Conservation (phyloP, 805 yeast genomes). For the Kodamaea jinghongensis region DNA sequence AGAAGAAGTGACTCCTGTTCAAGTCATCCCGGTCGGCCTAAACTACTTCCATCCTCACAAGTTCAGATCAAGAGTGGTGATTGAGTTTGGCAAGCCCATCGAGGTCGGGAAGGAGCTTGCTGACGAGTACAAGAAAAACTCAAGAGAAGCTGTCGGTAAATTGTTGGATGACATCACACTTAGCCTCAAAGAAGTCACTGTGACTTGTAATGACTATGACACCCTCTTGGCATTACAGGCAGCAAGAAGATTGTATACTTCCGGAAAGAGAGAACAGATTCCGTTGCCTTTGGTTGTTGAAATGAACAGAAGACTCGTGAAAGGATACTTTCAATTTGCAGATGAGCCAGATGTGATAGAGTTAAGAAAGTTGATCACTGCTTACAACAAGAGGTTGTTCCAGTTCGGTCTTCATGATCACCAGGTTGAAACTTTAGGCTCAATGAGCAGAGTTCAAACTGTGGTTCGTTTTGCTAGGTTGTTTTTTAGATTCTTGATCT, state of each 20-base stretch:
- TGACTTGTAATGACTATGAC: conserved; percentile 41
- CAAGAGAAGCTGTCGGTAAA: conserved; percentile 25
- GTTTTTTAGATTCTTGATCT: conserved; percentile 26
- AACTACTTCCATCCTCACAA: conserved; percentile 43
- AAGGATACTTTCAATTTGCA: conserved; percentile 34
- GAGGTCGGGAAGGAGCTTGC: conserved; percentile 30
- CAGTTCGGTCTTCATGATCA: conserved; percentile 39
- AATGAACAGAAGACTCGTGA: conserved; percentile 37
- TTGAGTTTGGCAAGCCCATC: conserved; percentile 44
- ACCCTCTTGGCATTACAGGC: conserved; percentile 44
- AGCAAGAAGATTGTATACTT: conserved; percentile 39
- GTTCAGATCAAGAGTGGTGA: conserved; percentile 40
- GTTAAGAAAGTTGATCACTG: conserved; percentile 29
- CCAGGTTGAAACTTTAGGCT: conserved; percentile 33
- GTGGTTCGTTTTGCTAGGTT: conserved; percentile 25
- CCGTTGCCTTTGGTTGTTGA: conserved; percentile 43
- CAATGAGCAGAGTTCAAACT: conserved; percentile 20
- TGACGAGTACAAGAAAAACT: conserved; percentile 23
- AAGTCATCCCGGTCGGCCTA: conserved; percentile 40
- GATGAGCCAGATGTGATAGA: conserved; percentile 34
- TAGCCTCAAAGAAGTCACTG: conserved; percentile 38
- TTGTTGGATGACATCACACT: conserved; percentile 30
- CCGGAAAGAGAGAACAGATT: conserved; percentile 30
- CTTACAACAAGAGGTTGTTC: conserved; percentile 31
- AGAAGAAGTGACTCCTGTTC: conserved; percentile 17